Evolutionary conservation across 495 filamentous ascomycete genomes (phyloP), one percentile per base, ranked within the genome.

Genomic region (Letharia lupina): DNA sequence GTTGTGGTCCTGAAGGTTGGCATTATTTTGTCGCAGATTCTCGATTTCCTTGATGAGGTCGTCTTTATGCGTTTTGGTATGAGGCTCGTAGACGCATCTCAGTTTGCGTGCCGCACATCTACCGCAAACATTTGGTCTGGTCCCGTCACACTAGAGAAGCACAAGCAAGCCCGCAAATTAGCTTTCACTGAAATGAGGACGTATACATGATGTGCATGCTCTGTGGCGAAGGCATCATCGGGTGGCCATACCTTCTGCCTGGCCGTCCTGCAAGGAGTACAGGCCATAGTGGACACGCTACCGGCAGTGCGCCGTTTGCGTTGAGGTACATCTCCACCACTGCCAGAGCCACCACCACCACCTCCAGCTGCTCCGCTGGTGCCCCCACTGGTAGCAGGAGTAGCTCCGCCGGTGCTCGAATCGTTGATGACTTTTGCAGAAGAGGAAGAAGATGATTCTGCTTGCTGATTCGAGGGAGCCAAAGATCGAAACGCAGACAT

Each of bases 1-100:
- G 48, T 71, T 71, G 37, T 58, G 58, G 47, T 48, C 41, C 42
- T 71, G 63, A 3, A 71, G 61, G 28, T 33, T 44, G 18, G 57
- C 64, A 23, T 69, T 69, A 37, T 71, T 64, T 52, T 58, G 59
- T 41, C 67, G 65, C 33, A 71, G 67, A 13, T 28, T 60, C 28
- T 67, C 65, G 35, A 71, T 71, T 47, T 71, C 68, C 12, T 56
- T 62, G 15, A 71, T 64, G n/a, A 71, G 65, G 48, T 65, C 63
- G 39, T 70, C 68, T 45, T 71, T 71, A 50, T 67, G 68, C 16
- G 65, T 66, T 64, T 71, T 71, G 65, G 65, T 68, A 41, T 71
- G 70, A 58, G 68, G 70, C 62, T 69, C 65, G 61, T 70, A 71
- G 56, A 65, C 35, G 58, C 70, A 71, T n/a, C 41, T 40, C 28